A percentile compares a stretch with the other conserved stretches of the same genome.
Conservation (phyloP, 2,329 filamentous ascomycete genomes). For the Podosphaera leucotricha region DNA sequence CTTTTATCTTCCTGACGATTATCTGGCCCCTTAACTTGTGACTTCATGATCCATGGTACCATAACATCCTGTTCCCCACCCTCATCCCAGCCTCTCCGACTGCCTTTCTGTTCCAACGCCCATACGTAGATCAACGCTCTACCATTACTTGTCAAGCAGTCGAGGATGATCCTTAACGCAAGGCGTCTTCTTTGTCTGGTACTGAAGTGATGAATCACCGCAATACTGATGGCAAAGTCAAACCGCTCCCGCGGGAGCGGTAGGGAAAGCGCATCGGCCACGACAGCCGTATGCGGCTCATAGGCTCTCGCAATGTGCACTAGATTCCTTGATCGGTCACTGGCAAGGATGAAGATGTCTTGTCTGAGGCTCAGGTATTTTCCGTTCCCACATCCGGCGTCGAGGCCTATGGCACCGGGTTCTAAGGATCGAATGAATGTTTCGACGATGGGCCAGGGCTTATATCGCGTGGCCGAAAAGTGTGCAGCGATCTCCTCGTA, state of each 20-base stretch:
- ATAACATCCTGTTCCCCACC: constrained; percentile 71
- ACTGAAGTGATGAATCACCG: constrained; percentile 82
- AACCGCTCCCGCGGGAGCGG: constrained; percentile 46
- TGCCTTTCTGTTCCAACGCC: constrained; percentile 78
- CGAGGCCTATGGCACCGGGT: constrained; percentile 57
- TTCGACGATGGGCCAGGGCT: constrained; percentile 83
- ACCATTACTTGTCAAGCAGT: constrained; percentile 35
- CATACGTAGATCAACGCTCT: constrained; percentile 72
- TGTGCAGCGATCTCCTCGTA: constrained; percentile 74
- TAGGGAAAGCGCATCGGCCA: constrained; percentile 65
- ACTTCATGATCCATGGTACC: constrained; percentile 70
- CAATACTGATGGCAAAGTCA: constrained; percentile 86
- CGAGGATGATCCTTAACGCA: constrained; percentile 48
- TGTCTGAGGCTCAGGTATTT: constrained; percentile 75
- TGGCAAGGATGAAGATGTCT: constrained; percentile 56
- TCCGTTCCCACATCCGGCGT: constrained; percentile 90
- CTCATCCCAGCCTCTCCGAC: constrained; percentile 72
- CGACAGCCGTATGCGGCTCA: constrained; percentile 38
- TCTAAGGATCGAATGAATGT: constrained; percentile 44
- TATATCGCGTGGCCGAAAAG: constrained; percentile 57
- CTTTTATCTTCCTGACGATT: constrained; percentile 17
- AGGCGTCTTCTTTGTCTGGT: constrained; percentile 48
- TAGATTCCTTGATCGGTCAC: constrained; percentile 48
- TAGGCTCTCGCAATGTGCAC: constrained; percentile 24
- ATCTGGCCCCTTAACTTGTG: constrained; percentile 15